These are phyloP conservation scores for Zygosaccharomyces kombuchaensis DNA, from an alignment of 805 yeast species.

Conservation along the genomic window DNA sequence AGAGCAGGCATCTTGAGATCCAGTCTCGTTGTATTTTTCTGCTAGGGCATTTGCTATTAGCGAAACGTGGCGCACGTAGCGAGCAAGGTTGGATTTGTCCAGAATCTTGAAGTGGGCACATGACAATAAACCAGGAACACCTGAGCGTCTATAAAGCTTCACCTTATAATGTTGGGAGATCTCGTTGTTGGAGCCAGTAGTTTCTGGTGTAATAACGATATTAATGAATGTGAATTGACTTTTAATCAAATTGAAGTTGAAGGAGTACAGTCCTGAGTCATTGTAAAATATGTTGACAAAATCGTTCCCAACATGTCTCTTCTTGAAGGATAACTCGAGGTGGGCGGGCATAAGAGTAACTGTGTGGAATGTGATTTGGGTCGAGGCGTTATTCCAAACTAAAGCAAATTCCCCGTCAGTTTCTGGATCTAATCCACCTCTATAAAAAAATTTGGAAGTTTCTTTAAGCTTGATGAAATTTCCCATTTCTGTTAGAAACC, in stretches of 20 bases:
- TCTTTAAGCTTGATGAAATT: constrained; percentile 51
- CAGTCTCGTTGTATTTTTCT: constrained; percentile 54
- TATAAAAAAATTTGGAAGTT: constrained; percentile 46
- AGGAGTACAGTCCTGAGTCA: constrained; percentile 52
- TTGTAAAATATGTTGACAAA: constrained; percentile 78
- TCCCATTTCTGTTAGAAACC: constrained; percentile 59
- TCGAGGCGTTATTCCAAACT: constrained; percentile 65
- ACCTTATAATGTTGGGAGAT: constrained; percentile 48
- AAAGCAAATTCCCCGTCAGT: constrained; percentile 70
- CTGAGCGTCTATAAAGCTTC: constrained; percentile 57
- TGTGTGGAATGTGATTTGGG: constrained; percentile 72
- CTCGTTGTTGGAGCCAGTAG: constrained; percentile 4
- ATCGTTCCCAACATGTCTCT: constrained; percentile 83
- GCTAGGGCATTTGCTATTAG: constrained; percentile 69
- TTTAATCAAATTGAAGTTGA: constrained; percentile 64
- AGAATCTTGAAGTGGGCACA: constrained; percentile 72
- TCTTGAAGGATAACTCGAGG: constrained; percentile 49
- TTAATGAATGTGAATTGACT: constrained; percentile 82
- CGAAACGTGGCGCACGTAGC: constrained; percentile 62
- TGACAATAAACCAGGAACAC: constrained; percentile 73
- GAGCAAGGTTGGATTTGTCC: constrained; percentile 53
- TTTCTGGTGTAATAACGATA: constrained; percentile 70
- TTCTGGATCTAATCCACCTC: constrained; percentile 76
- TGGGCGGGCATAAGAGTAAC: constrained; percentile 75
- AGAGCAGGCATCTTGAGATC: constrained; percentile 20